Base-by-base conservation (phyloP, 352 stramenopile species). In the Pythium monospermum region DNA sequence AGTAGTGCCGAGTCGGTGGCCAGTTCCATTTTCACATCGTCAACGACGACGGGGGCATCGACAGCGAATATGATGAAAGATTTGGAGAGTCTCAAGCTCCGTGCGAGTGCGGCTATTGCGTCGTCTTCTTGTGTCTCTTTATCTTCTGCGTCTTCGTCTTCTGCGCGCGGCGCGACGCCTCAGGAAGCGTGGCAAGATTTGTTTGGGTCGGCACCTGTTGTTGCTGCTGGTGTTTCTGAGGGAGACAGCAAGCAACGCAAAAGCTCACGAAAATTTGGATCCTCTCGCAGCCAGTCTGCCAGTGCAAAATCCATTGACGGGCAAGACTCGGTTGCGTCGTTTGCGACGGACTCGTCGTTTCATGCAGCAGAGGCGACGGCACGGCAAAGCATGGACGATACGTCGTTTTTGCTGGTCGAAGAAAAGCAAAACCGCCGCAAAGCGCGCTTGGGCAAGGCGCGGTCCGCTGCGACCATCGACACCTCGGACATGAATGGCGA, bases 141-240 rank as follows among this genome's bases (percentile, higher is more conserved):
- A n/a, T n/a, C n/a, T n/a, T n/a, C n/a, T n/a, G n/a, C n/a, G n/a
- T n/a, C n/a, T n/a, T 13, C 30, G 8, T 8, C 7, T 13, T 35
- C 30, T 13, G 30, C 30, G 7, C 30, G 32, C 7, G n/a, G 33
- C 58, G 22, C 61, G 61, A 10, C 66, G 3, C n/a, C 53, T 1
- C 53, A 83, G 19, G 78, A 89, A 40, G 75, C 78, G 0, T 89
- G 78, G 78, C 69, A 89, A 56, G 75, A 87, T 36, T 54, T 89
- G 4, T 89, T 89, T 43, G 78, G 78, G 3, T 53, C 67, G 18
- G 61, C 57, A 16, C 41, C 41, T 2, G 21, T 21, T 25, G 40
- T 16, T 23, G 33, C 49, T 15, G 35, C 35, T 16, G 5, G 43
- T 47, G 22, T 35, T 37, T 42, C 56, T 18, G 68, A 80, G 4